Base-by-base conservation (phyloP, 257 asterid genomes). In the Verbena officinalis region DNA sequence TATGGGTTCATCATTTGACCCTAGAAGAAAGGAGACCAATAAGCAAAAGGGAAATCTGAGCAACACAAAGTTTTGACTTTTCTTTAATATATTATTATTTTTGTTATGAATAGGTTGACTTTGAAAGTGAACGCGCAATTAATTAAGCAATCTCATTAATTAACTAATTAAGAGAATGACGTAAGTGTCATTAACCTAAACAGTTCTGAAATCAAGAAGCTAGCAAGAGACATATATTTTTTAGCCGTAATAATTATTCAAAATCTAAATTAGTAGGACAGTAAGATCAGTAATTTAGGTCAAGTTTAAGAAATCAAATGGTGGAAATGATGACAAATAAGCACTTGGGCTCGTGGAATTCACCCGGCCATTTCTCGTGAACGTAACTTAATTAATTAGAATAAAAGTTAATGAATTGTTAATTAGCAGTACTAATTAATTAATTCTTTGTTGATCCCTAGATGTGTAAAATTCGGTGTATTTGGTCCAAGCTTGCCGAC, bases 381-480 rank as follows among this genome's bases (percentile, higher is more conserved):
- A 59, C 58, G n/a, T n/a, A n/a, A n/a, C n/a, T n/a, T 27, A 5
- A 27, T 2, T 2, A 59, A 57, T 34, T 54, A 30, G 5, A 27
- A 36, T 34, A 17, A 46, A 44, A 15, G 49, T 21, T 52, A 67
- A 49, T 76, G 20, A 24, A 63, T 30, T 64, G n/a, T 55, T 72
- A 53, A 58, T 65, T 27, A 64, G 67, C 62, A n/a, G n/a, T n/a
- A n/a, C n/a, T n/a, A n/a, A n/a, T n/a, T n/a, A n/a, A 76, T 20
- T 64, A 76, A 59, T 80, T 54, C 74, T 43, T 81, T 79, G 75
- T 48, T 74, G 81, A 82, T 84, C 86, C 86, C 91, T 58, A 84
- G 73, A 57, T 55, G 74, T 75, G 81, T 59, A 53, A 73, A 61
- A 65, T 81, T 49, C 81, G 75, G 62, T 70, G 75, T 54, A 80